Evolutionary conservation across 768 basidiomycete genomes (phyloP).

Genomic region (Paxillus rubicundulus): DNA sequence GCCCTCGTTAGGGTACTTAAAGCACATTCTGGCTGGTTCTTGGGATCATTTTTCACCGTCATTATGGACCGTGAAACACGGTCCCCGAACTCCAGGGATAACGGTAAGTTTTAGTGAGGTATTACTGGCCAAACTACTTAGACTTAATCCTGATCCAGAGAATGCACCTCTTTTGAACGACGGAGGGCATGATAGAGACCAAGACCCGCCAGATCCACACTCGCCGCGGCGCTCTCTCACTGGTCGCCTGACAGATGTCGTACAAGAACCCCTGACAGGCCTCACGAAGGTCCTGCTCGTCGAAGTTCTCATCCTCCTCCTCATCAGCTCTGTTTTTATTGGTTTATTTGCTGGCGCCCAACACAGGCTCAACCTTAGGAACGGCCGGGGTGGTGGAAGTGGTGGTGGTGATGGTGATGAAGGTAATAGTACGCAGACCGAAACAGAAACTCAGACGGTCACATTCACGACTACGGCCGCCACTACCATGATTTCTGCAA

Average conservation of each 20-base stretch:
- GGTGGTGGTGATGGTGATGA: slow-evolving; percentile 14
- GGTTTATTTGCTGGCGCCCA: slow-evolving; percentile 91
- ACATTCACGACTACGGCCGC: slow-evolving; percentile 32
- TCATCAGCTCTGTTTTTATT: slow-evolving; percentile 84
- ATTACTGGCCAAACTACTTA: not conserved
- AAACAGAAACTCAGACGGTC: slow-evolving; percentile 32
- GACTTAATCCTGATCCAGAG: slow-evolving; percentile 42
- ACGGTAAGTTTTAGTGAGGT: slow-evolving; percentile 37
- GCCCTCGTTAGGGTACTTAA: slow-evolving; percentile 26
- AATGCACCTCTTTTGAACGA: slow-evolving; percentile 61
- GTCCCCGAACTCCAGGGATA: slow-evolving; percentile 57
- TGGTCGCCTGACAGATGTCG: slow-evolving; percentile 46
- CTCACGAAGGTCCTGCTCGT: slow-evolving; percentile 81
- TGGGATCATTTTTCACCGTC: slow-evolving; percentile 23
- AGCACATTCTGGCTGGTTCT: slow-evolving; percentile 3
- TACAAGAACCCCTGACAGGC: slow-evolving; percentile 77
- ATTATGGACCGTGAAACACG: slow-evolving; percentile 56
- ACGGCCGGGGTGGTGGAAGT: slow-evolving; percentile 32
- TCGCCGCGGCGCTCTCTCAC: slow-evolving; percentile 35
- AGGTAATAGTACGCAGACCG: slow-evolving; percentile 35
- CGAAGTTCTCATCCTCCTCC: slow-evolving; percentile 70
- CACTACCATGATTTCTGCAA: slow-evolving; percentile 29
- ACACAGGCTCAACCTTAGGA: slow-evolving; percentile 62
- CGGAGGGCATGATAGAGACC: slow-evolving; percentile 42
- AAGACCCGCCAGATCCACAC: slow-evolving; percentile 30